These are phyloP conservation scores for Voacanga thouarsii DNA, from an alignment of 257 asterid species.

Conservation along the genomic window DNA sequence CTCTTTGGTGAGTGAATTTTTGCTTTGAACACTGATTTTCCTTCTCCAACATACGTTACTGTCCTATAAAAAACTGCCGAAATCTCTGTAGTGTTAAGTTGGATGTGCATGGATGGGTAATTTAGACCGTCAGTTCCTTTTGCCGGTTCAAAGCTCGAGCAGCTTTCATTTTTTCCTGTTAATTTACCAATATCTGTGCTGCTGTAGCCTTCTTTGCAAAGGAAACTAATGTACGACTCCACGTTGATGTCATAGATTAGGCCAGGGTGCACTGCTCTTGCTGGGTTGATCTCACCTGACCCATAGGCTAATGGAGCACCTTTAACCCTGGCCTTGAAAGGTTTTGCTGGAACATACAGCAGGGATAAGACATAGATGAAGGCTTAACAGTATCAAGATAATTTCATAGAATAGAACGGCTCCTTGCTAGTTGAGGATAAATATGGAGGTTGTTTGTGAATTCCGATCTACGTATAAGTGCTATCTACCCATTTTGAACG, in stretches of 20 bases:
- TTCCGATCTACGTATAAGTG: neutral
- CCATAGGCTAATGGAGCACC: slow-evolving; percentile 57
- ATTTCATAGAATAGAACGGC: no score
- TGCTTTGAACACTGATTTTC: slow-evolving; percentile 42
- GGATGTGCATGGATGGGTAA: slow-evolving; percentile 63
- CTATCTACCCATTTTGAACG: no score
- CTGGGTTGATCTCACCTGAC: slow-evolving; percentile 59
- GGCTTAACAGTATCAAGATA: no score
- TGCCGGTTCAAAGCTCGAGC: slow-evolving; percentile 36
- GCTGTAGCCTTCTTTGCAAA: slow-evolving; percentile 61
- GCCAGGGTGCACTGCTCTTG: slow-evolving; percentile 61
- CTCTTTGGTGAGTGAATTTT: slow-evolving; percentile 33
- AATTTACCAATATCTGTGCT: slow-evolving; percentile 29
- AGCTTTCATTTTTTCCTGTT: slow-evolving; percentile 39
- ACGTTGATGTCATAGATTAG: slow-evolving; percentile 48
- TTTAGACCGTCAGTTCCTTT: slow-evolving; percentile 63
- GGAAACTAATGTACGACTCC: slow-evolving; percentile 44
- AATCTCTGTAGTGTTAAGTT: slow-evolving; percentile 29
- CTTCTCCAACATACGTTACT: slow-evolving; percentile 54
- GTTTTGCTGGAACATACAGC: slow-evolving; percentile 38
- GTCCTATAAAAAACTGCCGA: slow-evolving; percentile 53
- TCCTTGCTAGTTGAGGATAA: no score
- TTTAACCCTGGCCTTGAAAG: slow-evolving; percentile 34
- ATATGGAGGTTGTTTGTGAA: no score
- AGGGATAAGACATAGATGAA: no score